Base-by-base conservation (phyloP, 768 basidiomycete species). In the Plicaturopsis crispa region DNA sequence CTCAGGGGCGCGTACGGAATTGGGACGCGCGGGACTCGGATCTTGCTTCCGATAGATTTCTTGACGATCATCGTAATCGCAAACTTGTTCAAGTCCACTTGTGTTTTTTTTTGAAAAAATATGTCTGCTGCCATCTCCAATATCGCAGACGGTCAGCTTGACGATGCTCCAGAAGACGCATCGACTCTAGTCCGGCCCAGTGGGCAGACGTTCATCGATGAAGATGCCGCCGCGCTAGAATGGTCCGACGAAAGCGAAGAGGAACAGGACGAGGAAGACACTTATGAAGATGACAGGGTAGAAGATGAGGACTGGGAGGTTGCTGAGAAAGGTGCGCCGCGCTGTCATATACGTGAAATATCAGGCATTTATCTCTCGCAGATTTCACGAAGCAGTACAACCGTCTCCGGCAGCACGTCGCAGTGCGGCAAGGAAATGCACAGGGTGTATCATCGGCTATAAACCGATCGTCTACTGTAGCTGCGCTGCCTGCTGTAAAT, bases 371-470 rank as follows among this genome's bases (percentile, higher is more conserved):
- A 40, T 30, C 43, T 48, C 43, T 38, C 41, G 35, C 56, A 96
- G 96, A 99, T 64, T 97, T 99, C 51, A 98, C 96, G 23, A 98
- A 98, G 61, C 92, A 97, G 51, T 99, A 87, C 62, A 98, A 98
- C 62, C 83, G 96, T 17, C 69, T 98, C 21, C 69, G 85, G 35
- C 93, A 97, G 56, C 89, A 97, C 56, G 81, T 88, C 40, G 86
- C 85, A 16, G 84, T 90, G 4, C 80, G 80, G 24, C 75, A 77
- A 13, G 85, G 87, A 2, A 76, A 69, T 39, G 84, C 76, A 1
- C 74, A 76, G 39, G 78, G 80, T 10, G 55, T 67, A 5, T 53
- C 66, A 1, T 81, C 82, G 4, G 63, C 76, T 2, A 64, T 67
- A 12, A 69, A 75, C 36, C 60, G 66, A 4, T 58, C 64, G 6